phyloP scores from a whole-genome alignment of 768 basidiomycete genomes.

The Hygrophorus russula region DNA sequence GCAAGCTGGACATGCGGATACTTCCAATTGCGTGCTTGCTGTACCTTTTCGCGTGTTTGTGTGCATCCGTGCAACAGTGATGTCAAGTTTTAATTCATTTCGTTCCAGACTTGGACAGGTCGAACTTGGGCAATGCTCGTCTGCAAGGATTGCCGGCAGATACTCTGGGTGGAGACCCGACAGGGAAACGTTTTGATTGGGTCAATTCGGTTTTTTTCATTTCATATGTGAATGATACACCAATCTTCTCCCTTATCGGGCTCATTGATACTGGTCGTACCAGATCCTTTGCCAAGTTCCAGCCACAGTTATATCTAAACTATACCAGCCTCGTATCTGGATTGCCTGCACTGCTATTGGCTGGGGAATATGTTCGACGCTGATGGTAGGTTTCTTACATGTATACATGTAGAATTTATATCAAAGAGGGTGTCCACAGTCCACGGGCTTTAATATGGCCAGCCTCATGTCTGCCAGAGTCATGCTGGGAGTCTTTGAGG shows the following conservation, averaged over 20 bases:
- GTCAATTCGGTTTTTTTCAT: constrained; percentile 69
- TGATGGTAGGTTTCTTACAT: constrained; percentile 38
- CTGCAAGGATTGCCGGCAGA: constrained; percentile 61
- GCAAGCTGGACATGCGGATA: constrained; percentile 57
- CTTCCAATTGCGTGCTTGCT: constrained; percentile 64
- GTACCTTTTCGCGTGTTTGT: constrained; percentile 68
- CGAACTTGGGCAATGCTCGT: constrained; percentile 72
- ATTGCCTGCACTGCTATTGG: constrained; percentile 54
- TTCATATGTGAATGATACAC: constrained; percentile 45
- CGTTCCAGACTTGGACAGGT: constrained; percentile 52
- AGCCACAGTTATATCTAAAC: constrained; percentile 51
- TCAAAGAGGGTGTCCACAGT: constrained; percentile 29
- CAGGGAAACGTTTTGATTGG: constrained; percentile 67
- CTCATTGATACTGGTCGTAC: not conserved
- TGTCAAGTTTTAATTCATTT: not conserved
- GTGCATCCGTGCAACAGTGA: not conserved
- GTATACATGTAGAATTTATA: not conserved
- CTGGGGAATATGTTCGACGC: constrained; percentile 67
- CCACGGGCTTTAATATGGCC: constrained; percentile 48
- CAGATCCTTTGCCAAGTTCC: constrained; percentile 66
- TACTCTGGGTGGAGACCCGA: constrained; percentile 54
- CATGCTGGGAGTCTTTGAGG: constrained; percentile 66
- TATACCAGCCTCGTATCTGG: constrained; percentile 59
- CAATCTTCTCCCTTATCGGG: not conserved
- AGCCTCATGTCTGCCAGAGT: constrained; percentile 49